These are phyloP conservation scores for Senna siamea DNA, from an alignment of 306 rosid genomes.

Conservation along the genomic window DNA sequence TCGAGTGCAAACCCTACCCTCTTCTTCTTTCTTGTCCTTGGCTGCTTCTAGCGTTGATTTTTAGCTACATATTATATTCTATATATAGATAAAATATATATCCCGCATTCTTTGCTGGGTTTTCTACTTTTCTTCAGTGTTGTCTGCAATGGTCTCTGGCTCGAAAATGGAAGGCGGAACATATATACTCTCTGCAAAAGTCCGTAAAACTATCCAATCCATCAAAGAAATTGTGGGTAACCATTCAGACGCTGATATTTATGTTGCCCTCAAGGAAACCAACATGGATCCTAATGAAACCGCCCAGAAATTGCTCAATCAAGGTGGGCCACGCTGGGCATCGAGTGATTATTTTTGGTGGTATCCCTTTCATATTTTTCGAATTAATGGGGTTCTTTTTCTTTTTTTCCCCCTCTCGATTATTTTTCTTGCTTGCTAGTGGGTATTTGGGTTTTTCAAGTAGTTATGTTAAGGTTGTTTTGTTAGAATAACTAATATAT, in stretches of 20 bases:
- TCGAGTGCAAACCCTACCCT: slow-evolving; percentile 60
- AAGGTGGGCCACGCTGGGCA: slow-evolving; percentile 55
- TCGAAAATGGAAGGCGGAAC: slow-evolving; percentile 71
- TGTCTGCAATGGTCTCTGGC: slow-evolving; percentile 66
- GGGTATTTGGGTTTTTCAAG: slow-evolving; percentile 11
- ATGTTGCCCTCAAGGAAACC: slow-evolving; percentile 73
- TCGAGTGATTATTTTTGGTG: neutral
- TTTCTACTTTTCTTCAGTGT: neutral
- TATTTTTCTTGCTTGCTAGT: neutral
- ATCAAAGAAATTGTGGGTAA: slow-evolving; percentile 84
- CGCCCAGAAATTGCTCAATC: slow-evolving; percentile 90
- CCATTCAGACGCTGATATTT: slow-evolving; percentile 91
- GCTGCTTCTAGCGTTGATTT: slow-evolving; percentile 48
- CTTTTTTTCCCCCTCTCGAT: neutral
- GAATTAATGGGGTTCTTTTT: slow-evolving; percentile 23
- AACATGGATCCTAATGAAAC: slow-evolving; percentile 99
- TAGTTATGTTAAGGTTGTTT: neutral
- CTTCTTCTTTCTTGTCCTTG: slow-evolving; percentile 12
- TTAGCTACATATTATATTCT: neutral
- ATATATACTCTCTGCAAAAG: slow-evolving; percentile 62
- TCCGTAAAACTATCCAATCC: slow-evolving; percentile 86
- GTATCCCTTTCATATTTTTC: neutral
- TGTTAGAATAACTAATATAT: neutral
- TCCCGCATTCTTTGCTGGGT: slow-evolving; percentile 19
- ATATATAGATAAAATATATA: slow-evolving; percentile 6